Percentiles rank a stretch among this genome's conserved stretches.
Conservation (phyloP, 257 asterid genomes). For the Jacaranda copaia region DNA sequence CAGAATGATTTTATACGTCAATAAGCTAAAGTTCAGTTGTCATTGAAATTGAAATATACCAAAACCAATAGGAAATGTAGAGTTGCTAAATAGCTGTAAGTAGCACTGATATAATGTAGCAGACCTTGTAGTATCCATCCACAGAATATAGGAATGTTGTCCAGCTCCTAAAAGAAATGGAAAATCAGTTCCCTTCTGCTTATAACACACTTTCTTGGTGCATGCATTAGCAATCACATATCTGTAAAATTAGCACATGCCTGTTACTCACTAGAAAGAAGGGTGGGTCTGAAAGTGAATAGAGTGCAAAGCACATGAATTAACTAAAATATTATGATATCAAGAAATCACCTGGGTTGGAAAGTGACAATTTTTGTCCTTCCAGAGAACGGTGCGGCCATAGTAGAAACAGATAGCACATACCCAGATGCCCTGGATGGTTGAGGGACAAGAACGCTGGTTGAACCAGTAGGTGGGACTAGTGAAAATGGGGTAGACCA, state of each 20-base stretch:
- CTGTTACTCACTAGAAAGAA: conserved; percentile 25
- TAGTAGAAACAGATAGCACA: conserved; percentile 81
- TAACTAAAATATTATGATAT: conserved; percentile 29
- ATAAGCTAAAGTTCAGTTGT: conserved; percentile 23
- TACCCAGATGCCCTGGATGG: conserved; percentile 72
- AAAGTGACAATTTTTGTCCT: conserved; percentile 86
- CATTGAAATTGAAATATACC: conserved; percentile 30
- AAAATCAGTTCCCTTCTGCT: conserved; percentile 90
- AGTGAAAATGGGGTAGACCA: conserved; percentile 90
- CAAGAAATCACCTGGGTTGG: conserved; percentile 78
- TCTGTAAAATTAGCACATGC: conserved; percentile 53
- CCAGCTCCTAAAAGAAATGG: conserved; percentile 72
- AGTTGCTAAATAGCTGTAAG: conserved; percentile 16
- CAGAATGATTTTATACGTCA: conserved; percentile 1
- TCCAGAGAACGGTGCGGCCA: conserved; percentile 88
- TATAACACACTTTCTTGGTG: conserved; percentile 76
- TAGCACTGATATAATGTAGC: conserved; percentile 33
- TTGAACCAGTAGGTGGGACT: conserved; percentile 92
- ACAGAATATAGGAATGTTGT: conserved; percentile 77
- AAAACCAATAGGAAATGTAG: conserved; percentile 18
- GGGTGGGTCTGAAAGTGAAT: conserved; percentile 20
- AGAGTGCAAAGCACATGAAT: conserved; percentile 29
- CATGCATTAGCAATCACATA: conserved; percentile 93
- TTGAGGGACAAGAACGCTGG: conserved; percentile 82
- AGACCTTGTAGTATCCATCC: conserved; percentile 89